phyloP scores from a whole-genome alignment of 177 flowering plant genomes.

The Vitis hybrid region DNA sequence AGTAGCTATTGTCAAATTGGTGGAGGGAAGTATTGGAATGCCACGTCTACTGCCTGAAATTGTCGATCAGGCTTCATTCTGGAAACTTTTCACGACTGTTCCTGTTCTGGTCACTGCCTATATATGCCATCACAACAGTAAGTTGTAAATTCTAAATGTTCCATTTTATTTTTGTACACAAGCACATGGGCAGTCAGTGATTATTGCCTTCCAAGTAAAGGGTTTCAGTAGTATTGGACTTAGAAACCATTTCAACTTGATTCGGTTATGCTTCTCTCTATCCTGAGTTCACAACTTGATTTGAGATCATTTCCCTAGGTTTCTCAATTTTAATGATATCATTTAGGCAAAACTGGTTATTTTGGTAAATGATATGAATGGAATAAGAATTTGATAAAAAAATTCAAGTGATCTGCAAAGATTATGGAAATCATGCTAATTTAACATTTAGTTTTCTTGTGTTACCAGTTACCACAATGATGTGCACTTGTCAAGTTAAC shows the following conservation, averaged over 20 bases:
- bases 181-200: neutral
- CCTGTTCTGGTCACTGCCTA: conserved; percentile 88
- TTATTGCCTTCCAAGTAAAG: no score
- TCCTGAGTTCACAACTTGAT: neutral
- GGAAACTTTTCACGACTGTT: conserved; percentile 76
- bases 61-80: conserved; percentile 61
- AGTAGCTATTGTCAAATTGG: conserved; percentile 44
- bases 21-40: conserved; percentile 52
- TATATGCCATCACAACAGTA: conserved; percentile 85
- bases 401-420: neutral
- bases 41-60: conserved; percentile 68
- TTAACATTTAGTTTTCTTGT: neutral
- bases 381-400: neutral
- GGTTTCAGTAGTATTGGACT: no score
- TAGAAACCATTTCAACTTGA: no score
- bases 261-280: no score
- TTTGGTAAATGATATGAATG: neutral
- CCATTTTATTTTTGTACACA: neutral
- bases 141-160: conserved; percentile 7
- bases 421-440: neutral
- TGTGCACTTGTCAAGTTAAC: neutral
- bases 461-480: no score
- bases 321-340: no score
- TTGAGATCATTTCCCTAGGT: no score
- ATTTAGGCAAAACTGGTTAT: no score